Evolutionary conservation across 2,329 filamentous ascomycete genomes (phyloP).

Genomic region (Byssothecium circinans): DNA sequence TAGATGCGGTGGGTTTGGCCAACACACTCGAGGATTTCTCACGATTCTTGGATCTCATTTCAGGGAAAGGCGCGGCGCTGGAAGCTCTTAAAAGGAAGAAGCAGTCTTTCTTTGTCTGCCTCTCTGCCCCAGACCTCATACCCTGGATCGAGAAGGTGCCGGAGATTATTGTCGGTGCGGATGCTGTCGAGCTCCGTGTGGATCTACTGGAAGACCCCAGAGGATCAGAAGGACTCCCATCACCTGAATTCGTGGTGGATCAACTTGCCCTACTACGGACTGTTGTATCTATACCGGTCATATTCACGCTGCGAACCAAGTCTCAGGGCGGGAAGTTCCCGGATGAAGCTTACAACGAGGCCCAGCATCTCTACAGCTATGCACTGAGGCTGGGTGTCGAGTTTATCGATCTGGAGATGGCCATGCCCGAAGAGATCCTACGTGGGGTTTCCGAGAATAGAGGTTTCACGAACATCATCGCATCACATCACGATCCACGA

Average conservation of each 20-base stretch:
- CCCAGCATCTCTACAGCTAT: constrained; percentile 72
- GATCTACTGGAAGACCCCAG: constrained; percentile 80
- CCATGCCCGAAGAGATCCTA: constrained; percentile 76
- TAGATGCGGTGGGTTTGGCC: constrained; percentile 53
- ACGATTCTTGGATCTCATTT: constrained; percentile 71
- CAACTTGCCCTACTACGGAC: constrained; percentile 81
- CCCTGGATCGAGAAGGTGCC: constrained; percentile 66
- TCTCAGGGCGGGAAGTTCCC: constrained; percentile 88
- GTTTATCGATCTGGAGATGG: constrained; percentile 91
- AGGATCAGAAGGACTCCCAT: constrained; percentile 58
- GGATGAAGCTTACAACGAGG: constrained; percentile 70
- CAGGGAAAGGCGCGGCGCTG: constrained; percentile 59
- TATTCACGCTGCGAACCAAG: constrained; percentile 87
- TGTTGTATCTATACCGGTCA: constrained; percentile 72
- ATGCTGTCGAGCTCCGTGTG: constrained; percentile 92
- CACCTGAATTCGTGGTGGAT: constrained; percentile 74
- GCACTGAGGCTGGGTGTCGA: constrained; percentile 85
- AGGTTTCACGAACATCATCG: constrained; percentile 80
- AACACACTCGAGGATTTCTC: constrained; percentile 68
- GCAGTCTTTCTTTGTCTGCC: constrained; percentile 87
- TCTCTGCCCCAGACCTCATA: constrained; percentile 77
- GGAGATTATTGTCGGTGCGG: constrained; percentile 76
- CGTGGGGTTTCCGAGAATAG: constrained; percentile 68
- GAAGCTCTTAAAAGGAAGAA: constrained; percentile 63
- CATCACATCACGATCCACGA: constrained; percentile 89